Base-by-base conservation (phyloP, 805 yeast genomes). In the Millerozyma miso region DNA sequence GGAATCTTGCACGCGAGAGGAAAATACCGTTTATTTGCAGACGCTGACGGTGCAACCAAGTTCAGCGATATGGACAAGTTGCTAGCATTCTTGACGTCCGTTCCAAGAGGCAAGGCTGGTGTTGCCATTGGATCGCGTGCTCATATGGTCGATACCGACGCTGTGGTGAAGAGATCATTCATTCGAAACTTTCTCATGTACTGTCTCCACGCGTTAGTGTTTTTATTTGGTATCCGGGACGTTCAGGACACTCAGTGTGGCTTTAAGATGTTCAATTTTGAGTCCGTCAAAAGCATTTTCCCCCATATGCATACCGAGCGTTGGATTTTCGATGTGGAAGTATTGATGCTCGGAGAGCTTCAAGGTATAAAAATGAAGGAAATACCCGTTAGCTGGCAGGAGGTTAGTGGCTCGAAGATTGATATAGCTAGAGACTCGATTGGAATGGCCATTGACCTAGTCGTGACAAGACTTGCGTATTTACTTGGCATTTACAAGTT, bases 261-360 rank as follows among this genome's bases (percentile, higher is more conserved):
- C 2, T 93, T 93, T 69, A 93, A 93, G 63, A 67, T 93, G 62
- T 93, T 91, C 64, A 87, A 91, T 52, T 77, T 81, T 46, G 67
- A 73, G 6, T 84, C 97, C 0, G 76, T 83, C 18, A 56, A 54
- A 14, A 55, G 55, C 41, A 86, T 93, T 35, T 88, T 89, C 62
- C 97, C 97, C 2, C 81, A 77, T 51, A 78, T 93, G 85, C 97
- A 91, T 62, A 91, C 96, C 8, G 99, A 93, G 63, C 83, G 98
- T 40, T 93, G 99, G 99, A 93, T 93, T 31, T 93, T 93, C 64
- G 99, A 93, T 59, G 97, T 93, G 26, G 99, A 93, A 67, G 79
- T 91, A 13, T 71, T 93, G 51, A 77, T 93, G 41, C 68, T 93
- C 45, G 97, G 90, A 1, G 77, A 80, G 51, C 71, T 86, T 48